A percentile compares a stretch with the other conserved stretches of the same genome.
Conservation (phyloP, 2,329 filamentous ascomycete genomes). For the Aotearoamyces nothofagi region DNA sequence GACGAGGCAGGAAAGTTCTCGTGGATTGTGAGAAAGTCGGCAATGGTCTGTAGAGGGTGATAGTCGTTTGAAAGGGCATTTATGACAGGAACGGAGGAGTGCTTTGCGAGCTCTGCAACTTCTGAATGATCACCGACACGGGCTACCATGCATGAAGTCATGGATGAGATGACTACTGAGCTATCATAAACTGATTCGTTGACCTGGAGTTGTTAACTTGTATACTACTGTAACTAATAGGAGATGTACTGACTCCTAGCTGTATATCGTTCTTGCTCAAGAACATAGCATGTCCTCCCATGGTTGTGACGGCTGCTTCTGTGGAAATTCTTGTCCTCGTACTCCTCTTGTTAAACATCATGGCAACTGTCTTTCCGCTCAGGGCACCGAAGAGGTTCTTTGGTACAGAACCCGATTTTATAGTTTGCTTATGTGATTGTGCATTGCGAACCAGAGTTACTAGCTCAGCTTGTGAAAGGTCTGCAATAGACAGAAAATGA, state of each 20-base stretch:
- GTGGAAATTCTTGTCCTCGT: constrained; percentile 89
- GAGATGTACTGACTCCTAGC: constrained; percentile 46
- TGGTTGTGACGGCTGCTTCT: constrained; percentile 72
- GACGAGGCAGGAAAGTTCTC: constrained; percentile 48
- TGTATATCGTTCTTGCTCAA: constrained; percentile 93
- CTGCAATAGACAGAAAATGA: constrained; percentile 83
- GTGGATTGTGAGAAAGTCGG: constrained; percentile 82
- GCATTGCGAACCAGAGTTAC: constrained; percentile 74
- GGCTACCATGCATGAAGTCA: constrained; percentile 73
- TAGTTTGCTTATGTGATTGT: constrained; percentile 54
- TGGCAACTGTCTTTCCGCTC: constrained; percentile 67
- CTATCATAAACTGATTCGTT: constrained; percentile 96
- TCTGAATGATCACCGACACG: constrained; percentile 68
- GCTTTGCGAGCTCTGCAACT: constrained; percentile 51
- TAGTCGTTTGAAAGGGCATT: constrained; percentile 82
- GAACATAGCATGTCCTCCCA: constrained; percentile 95
- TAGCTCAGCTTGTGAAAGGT: constrained; percentile 69
- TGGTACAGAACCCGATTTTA: constrained; percentile 55
- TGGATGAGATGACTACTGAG: constrained; percentile 81
- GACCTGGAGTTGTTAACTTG: constrained; percentile 33
- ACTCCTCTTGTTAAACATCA: constrained; percentile 95
- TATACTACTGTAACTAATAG: not conserved
- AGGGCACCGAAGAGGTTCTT: constrained; percentile 44
- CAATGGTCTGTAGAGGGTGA: constrained; percentile 87
- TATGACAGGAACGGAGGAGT: constrained; percentile 68